Conservation (phyloP, 495 filamentous ascomycete genomes). For the Thermothielavioides terrestris region DNA sequence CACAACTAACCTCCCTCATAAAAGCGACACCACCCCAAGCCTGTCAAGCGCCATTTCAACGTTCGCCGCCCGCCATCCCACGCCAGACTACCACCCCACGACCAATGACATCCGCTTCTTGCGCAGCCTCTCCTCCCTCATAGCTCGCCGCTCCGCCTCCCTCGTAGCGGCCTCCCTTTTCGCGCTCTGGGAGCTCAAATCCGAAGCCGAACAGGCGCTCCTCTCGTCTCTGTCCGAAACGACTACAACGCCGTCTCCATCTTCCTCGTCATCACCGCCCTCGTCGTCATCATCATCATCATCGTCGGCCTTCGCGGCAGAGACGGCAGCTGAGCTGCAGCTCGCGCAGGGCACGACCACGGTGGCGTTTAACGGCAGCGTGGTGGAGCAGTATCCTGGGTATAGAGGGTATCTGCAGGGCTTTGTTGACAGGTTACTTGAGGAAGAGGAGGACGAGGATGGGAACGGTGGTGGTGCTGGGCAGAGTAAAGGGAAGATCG, state of each 20-base stretch:
- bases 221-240: slow-evolving; percentile 1
- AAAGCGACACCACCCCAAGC: slow-evolving; percentile 29
- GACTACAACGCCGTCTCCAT: too few species aligned
- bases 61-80: slow-evolving; percentile 40
- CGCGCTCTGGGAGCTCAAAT: slow-evolving; percentile 51
- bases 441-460: slow-evolving; percentile 2
- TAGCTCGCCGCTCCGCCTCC: slow-evolving; percentile 54
- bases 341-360: slow-evolving; percentile 22
- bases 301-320: slow-evolving; percentile 10
- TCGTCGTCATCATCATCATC: not conserved
- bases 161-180: slow-evolving; percentile 54
- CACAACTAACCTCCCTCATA: slow-evolving; percentile 7
- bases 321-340: slow-evolving; percentile 22
- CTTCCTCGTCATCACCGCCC: too few species aligned
- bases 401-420: slow-evolving; percentile 44
- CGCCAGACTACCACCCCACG: slow-evolving; percentile 28
- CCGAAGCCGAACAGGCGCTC: slow-evolving; percentile 34
- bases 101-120: slow-evolving; percentile 45
- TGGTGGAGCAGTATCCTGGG: slow-evolving; percentile 55
- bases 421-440: slow-evolving; percentile 43
- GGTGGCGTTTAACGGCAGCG: slow-evolving; percentile 56
- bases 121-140: slow-evolving; percentile 43
- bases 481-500: slow-evolving; percentile 26
- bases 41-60: slow-evolving; percentile 24
- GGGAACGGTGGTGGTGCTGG: not conserved